A percentile compares a stretch with the other conserved stretches of the same genome.
Conservation (phyloP, 2,329 filamentous ascomycete genomes). For the Paecilomyces formosus region DNA sequence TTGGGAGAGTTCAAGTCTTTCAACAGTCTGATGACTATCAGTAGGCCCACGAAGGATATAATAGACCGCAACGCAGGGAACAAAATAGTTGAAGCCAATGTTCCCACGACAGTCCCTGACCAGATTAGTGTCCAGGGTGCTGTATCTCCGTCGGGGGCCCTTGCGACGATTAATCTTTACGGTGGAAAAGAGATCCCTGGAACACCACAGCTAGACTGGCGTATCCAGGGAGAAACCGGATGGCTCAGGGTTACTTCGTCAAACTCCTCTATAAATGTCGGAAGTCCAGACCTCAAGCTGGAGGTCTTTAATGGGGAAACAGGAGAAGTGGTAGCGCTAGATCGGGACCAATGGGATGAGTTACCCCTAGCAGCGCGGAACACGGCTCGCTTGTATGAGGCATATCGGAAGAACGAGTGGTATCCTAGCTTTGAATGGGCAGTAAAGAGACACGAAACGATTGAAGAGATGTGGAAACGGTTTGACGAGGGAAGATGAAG, state of each 20-base stretch:
- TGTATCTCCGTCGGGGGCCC: constrained; percentile 12
- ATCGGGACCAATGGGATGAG: constrained; percentile 41
- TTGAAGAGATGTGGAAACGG: constrained; percentile 26
- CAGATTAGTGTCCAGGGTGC: not conserved
- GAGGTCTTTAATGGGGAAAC: constrained; percentile 46
- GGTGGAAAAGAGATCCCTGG: constrained; percentile 27
- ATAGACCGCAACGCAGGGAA: not conserved
- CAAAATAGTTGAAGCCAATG: not conserved
- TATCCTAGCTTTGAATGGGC: constrained; percentile 40
- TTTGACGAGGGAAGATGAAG: constrained; percentile 2
- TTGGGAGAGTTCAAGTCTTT: not conserved
- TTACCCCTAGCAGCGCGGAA: constrained; percentile 40
- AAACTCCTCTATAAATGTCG: constrained; percentile 20
- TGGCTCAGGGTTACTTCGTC: constrained; percentile 33
- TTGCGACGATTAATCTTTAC: constrained; percentile 42
- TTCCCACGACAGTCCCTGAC: not conserved
- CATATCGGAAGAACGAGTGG: constrained; percentile 37
- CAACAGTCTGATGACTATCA: not conserved
- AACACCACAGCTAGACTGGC: constrained; percentile 14
- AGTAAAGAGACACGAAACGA: constrained; percentile 40
- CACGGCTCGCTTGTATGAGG: constrained; percentile 52
- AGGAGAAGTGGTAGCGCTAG: constrained; percentile 36
- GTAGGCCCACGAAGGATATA: not conserved
- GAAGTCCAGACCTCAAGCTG: constrained; percentile 37
- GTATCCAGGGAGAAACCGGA: constrained; percentile 27